Base-by-base conservation (phyloP, 805 yeast species). In the Saturnispora kantuleensis region DNA sequence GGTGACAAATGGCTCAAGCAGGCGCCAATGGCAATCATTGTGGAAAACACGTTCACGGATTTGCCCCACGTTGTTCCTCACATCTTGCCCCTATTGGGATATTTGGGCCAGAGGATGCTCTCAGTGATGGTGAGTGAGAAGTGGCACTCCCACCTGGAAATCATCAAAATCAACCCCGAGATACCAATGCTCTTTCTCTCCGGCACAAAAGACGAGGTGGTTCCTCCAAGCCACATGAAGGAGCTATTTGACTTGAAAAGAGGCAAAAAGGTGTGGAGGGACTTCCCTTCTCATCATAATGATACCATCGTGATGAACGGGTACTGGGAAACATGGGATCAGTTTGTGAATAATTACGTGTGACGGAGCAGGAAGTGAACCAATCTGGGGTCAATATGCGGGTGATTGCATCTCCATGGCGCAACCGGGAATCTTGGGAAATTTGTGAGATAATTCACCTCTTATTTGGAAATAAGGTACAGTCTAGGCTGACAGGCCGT, bases 41-140 rank as follows among this genome's bases (percentile, higher is more conserved):
- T 90, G 31, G 98, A 90, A 56, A 90, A 90, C 60, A 87, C 97
- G 1, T 90, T 90, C 50, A 64, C 86, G 42, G 76, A 81, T 43
- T 74, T 90, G 13, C 73, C 81, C 6, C 81, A 85, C 52, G 75
- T 83, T 55, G 65, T 84, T 45, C 76, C 94, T 0, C 81, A 82
- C 58, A 67, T 87, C 5, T 78, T 89, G 54, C 96, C 96, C 4
- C 50, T 74, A 35, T 66, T 88, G 42, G 63, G 67, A 33, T 75
- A 73, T 41, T 59, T 83, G 40, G 65, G 82, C 1, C 26, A 37
- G 31, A n/a, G 31, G 11, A 9, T 43, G 10, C 15, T 43, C 17
- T 16, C 28, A 18, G 16, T 30, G 10, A 32, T 43, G 38, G 41
- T 50, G n/a, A 21, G 44, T 21, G 85, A 93, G 58, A 62, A 69